phyloP scores from a whole-genome alignment of 495 filamentous ascomycete species.

The Chaetomidium leptoderma region DNA sequence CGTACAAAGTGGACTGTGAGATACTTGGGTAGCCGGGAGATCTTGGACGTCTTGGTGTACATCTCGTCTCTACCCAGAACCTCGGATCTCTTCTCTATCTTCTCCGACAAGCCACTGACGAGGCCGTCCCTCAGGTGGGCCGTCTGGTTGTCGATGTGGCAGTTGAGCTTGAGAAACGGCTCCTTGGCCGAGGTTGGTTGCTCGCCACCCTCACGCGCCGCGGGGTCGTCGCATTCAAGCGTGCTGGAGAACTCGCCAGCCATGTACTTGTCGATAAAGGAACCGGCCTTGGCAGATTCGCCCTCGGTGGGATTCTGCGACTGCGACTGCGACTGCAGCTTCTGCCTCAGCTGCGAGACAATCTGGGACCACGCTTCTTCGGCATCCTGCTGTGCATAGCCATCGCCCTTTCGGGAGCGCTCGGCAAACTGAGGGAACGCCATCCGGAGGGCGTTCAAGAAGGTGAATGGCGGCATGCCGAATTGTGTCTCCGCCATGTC shows the following conservation, averaged over 20 bases:
- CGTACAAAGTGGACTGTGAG: constrained; percentile 95
- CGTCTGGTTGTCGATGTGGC: constrained; percentile 79
- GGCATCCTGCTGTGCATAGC: constrained; percentile 93
- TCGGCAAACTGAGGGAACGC: constrained; percentile 94
- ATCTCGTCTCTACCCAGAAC: constrained; percentile 68
- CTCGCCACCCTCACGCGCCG: constrained; percentile 72
- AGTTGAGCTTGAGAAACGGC: constrained; percentile 86
- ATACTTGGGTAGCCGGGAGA: constrained; percentile 87
- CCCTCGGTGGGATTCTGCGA: constrained; percentile 43
- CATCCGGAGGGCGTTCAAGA: constrained; percentile 74
- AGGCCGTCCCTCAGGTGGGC: constrained; percentile 91
- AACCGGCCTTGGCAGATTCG: constrained; percentile 48
- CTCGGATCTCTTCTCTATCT: constrained; percentile 84
- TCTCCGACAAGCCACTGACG: constrained; percentile 71
- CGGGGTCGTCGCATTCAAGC: constrained; percentile 78
- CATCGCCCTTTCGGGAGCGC: constrained; percentile 69
- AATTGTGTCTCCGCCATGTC: constrained; percentile 90
- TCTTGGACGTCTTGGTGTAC: constrained; percentile 87
- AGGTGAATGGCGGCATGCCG: constrained; percentile 78
- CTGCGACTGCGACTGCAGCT: constrained; percentile 69
- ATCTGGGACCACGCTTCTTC: constrained; percentile 99
- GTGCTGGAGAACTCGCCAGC: constrained; percentile 70
- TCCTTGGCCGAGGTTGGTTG: constrained; percentile 62
- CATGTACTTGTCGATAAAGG: constrained; percentile 89
- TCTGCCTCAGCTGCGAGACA: constrained; percentile 74